Evolutionary conservation across 208 protist genomes (phyloP).

Genomic region (Trypanosoma melophagium): DNA sequence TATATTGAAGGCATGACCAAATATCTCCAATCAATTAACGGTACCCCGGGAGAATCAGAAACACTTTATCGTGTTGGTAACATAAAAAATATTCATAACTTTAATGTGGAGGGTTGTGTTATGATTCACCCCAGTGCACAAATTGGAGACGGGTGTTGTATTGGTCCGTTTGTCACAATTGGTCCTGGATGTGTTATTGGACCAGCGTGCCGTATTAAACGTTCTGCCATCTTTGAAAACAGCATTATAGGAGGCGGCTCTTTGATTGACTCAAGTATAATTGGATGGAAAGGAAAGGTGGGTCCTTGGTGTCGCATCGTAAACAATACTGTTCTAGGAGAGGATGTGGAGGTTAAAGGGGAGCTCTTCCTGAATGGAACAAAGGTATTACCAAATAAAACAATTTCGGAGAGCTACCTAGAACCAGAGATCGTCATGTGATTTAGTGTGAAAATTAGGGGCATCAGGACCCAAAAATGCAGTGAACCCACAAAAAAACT

Average conservation of each 20-base stretch:
- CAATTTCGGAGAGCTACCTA: constrained; percentile 75
- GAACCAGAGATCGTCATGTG: constrained; percentile 94
- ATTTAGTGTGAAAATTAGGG: not conserved
- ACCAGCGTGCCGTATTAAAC: constrained; percentile 76
- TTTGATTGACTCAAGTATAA: constrained; percentile 90
- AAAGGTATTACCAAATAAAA: constrained; percentile 95
- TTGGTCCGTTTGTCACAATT: constrained; percentile 96
- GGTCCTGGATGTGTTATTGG: constrained; percentile 93
- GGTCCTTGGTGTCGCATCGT: constrained; percentile 93
- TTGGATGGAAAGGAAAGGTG: constrained; percentile 95
- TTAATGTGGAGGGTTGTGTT: constrained; percentile 70
- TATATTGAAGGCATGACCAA: constrained; percentile 90
- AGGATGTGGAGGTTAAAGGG: constrained; percentile 93
- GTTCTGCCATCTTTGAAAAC: constrained; percentile 89
- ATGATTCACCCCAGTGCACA: constrained; percentile 89
- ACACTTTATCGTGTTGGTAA: constrained; percentile 34
- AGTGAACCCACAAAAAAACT: not conserved
- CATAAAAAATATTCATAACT: constrained; percentile 29
- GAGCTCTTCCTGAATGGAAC: constrained; percentile 93
- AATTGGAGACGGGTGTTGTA: constrained; percentile 91
- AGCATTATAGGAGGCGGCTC: constrained; percentile 73
- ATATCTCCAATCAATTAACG: constrained; percentile 77
- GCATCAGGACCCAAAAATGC: not conserved
- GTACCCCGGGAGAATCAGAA: constrained; percentile 31
- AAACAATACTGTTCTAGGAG: constrained; percentile 93